Evolutionary conservation across 2,329 filamentous ascomycete genomes (phyloP), one percentile per base, ranked within the genome.

Genomic region (Phialocephala sp.): DNA sequence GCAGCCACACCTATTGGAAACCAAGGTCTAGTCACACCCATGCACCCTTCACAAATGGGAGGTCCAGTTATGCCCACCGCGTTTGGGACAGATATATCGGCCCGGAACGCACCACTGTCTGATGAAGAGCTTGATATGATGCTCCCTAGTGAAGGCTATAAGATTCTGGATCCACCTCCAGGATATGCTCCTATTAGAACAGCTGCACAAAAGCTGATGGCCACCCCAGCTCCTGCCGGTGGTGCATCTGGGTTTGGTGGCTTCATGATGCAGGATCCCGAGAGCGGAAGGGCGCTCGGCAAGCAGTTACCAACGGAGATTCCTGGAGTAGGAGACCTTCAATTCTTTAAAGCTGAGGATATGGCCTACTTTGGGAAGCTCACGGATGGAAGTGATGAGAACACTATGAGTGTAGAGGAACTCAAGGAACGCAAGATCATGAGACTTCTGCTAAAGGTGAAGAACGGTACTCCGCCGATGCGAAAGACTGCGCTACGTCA

Each of bases 361-460:
- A 97, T 98, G 93, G 90, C 92, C 45, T 99, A 99, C 80, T 99
- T 99, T 75, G 94, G 94, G 66, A 98, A 99, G 82, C 87, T 99
- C 47, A 94, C 97, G 24, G 95, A 99, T 76, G 93, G 92, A 43
- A 91, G 91, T 32, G 93, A 98, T 72, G 95, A 99, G 80, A 96
- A 94, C 73, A 85, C 89, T 24, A 87, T 99, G 80, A 94, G 90
- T 22, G 93, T 99, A 11, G 95, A 99, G 58, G 94, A 99, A 75
- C 81, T 99, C 60, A 98, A 99, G 80, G 94, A 99, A 80, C 87
- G 95, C 68, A 99, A 99, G 81, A 99, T 99, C 76, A 98, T 99
- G 95, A 87, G 95, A 71, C 82, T 99, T 63, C 83, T 99, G 55
- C 85, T 99, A 64, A 99, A 99, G 81, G 94, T 99, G 83, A 99